These are phyloP conservation scores for Tuber microsphaerosporum DNA, from an alignment of 495 filamentous ascomycete genomes.

Conservation along the genomic window DNA sequence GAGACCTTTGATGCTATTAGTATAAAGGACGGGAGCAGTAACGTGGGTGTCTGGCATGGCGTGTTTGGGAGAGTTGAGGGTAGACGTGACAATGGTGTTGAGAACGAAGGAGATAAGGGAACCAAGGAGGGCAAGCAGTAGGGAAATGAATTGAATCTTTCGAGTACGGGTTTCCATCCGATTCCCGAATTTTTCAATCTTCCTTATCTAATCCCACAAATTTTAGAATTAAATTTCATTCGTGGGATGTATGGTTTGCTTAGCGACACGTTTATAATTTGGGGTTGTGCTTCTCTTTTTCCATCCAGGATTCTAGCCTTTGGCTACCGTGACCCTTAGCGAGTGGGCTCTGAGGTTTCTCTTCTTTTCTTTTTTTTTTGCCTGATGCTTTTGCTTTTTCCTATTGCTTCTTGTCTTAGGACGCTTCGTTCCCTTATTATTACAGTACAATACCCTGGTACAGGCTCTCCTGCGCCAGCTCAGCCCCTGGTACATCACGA, in stretches of 20 bases:
- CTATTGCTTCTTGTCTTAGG: background rate
- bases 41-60: conserved; percentile 37
- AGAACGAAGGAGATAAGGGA: conserved; percentile 6
- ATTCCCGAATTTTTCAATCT: background rate
- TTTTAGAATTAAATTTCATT: background rate
- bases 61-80: conserved; percentile 26
- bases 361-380: conserved; percentile 6
- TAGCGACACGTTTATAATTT: background rate
- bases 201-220: background rate
- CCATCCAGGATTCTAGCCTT: background rate
- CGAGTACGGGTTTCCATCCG: background rate
- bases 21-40: conserved; percentile 37
- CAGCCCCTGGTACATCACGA: background rate
- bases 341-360: background rate
- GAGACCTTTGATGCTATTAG: conserved; percentile 21
- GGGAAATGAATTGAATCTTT: background rate
- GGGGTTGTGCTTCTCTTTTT: background rate
- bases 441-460: conserved; percentile 1
- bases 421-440: background rate
- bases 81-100: conserved; percentile 1
- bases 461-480: background rate
- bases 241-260: background rate
- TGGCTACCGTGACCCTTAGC: background rate
- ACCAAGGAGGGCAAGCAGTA: conserved; percentile 9
- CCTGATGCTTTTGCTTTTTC: background rate